Conservation (phyloP, 148 eudicot species). For the Salicornia ramosissima region DNA sequence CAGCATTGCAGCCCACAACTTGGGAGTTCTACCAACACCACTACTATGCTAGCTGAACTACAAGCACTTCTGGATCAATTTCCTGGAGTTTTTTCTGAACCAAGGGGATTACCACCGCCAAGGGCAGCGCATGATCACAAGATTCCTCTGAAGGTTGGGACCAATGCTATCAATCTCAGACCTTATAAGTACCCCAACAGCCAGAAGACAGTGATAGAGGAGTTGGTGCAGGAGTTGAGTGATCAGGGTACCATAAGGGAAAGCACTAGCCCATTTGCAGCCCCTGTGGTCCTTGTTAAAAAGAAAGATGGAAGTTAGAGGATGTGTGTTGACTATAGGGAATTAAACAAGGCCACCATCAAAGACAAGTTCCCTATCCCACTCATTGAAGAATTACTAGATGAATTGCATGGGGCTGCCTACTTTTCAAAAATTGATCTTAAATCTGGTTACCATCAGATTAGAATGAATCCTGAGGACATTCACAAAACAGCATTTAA, state of each 20-base stretch:
- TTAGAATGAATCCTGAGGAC: background rate
- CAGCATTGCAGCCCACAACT: background rate
- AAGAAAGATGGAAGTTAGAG: constrained; percentile 4
- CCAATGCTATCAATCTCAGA: background rate
- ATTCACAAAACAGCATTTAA: background rate
- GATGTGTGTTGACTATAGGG: constrained; percentile 10
- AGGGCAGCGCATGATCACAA: background rate
- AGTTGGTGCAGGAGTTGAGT: background rate
- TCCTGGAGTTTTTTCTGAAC: too few species aligned
- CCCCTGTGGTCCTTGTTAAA: background rate
- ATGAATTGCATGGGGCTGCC: background rate
- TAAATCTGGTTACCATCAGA: constrained; percentile 4
- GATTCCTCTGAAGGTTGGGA: background rate
- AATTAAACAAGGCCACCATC: background rate
- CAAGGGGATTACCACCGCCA: background rate
- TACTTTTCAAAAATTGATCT: constrained; percentile 14
- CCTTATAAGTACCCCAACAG: background rate
- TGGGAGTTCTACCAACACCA: too few species aligned
- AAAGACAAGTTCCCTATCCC: constrained; percentile 6
- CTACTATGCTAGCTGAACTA: too few species aligned
- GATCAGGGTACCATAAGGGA: background rate
- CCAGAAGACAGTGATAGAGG: background rate
- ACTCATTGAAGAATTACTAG: background rate
- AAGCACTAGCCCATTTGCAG: background rate
- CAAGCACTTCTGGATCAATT: too few species aligned